A percentile compares a stretch with the other conserved stretches of the same genome.
These are phyloP conservation scores for Trifolium subterraneum DNA, from an alignment of 306 rosid genomes.

Conservation along the genomic window DNA sequence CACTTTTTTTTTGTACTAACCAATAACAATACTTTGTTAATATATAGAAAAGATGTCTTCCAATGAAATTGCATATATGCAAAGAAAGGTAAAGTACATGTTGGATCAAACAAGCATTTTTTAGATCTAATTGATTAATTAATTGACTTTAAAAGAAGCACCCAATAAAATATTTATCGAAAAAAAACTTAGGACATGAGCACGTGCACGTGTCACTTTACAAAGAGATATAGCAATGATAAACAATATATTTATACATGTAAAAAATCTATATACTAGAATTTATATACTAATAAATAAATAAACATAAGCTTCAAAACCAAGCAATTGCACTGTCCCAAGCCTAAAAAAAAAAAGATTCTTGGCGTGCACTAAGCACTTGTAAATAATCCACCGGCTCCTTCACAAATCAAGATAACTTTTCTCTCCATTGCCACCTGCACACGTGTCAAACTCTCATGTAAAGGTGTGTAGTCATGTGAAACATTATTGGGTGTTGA, in stretches of 20 bases:
- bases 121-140: conserved; percentile 30
- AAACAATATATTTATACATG: background rate
- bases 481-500: conserved; percentile 68
- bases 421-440: conserved; percentile 26
- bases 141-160: conserved; percentile 38
- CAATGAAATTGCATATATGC: conserved; percentile 40
- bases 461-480: conserved; percentile 71
- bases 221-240: conserved; percentile 27
- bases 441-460: conserved; percentile 58
- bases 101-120: conserved; percentile 47
- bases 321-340: conserved; percentile 60
- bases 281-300: conserved; percentile 23
- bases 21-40: background rate
- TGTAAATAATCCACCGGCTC: conserved; percentile 41
- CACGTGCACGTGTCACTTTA: conserved; percentile 58
- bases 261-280: background rate
- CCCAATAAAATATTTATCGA: conserved; percentile 26
- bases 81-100: conserved; percentile 40
- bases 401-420: conserved; percentile 55
- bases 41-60: conserved; percentile 33
- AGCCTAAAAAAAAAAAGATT: conserved; percentile 49
- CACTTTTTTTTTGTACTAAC: conserved; percentile 15
- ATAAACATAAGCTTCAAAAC: conserved; percentile 63
- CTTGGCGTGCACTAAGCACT: conserved; percentile 75
- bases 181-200: conserved; percentile 24